These are phyloP conservation scores for Coemansia umbellata DNA, from an alignment of 192 early-diverging fungal species.

Conservation along the genomic window DNA sequence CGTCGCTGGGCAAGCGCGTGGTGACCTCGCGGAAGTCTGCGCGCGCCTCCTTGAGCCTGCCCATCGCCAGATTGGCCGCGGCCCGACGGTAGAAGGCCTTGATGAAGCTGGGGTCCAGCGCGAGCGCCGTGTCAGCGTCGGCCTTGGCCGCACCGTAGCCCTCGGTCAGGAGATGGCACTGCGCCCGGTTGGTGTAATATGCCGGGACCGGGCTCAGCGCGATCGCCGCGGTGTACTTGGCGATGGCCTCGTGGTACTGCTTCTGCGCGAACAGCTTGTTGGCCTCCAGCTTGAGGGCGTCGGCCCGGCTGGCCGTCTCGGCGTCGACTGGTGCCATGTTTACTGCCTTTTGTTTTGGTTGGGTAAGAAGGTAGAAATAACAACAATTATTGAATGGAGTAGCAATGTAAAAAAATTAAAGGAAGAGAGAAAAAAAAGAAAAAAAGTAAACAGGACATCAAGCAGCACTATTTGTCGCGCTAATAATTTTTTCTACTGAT, in stretches of 20 bases:
- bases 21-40: slow-evolving; percentile 72
- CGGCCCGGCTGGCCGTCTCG: slow-evolving; percentile 8
- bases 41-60: slow-evolving; percentile 79
- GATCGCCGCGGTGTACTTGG: slow-evolving; percentile 89
- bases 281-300: slow-evolving; percentile 38
- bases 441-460: neutral
- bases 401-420: neutral
- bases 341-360: neutral
- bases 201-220: slow-evolving; percentile 77
- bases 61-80: slow-evolving; percentile 80
- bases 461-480: no score
- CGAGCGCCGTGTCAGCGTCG: slow-evolving; percentile 82
- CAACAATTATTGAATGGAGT: neutral
- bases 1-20: slow-evolving; percentile 74
- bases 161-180: slow-evolving; percentile 82
- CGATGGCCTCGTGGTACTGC: slow-evolving; percentile 83
- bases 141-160: slow-evolving; percentile 78
- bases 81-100: slow-evolving; percentile 97
- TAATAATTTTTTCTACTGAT: no score
- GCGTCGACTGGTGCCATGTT: slow-evolving; percentile 21
- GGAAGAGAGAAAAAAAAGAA: slow-evolving; percentile 11
- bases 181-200: slow-evolving; percentile 90
- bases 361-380: slow-evolving; percentile 1
- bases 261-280: slow-evolving; percentile 49
- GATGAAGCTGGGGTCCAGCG: slow-evolving; percentile 72